These are phyloP conservation scores for Leishmania arabica DNA, from an alignment of 208 protist genomes.

Conservation along the genomic window DNA sequence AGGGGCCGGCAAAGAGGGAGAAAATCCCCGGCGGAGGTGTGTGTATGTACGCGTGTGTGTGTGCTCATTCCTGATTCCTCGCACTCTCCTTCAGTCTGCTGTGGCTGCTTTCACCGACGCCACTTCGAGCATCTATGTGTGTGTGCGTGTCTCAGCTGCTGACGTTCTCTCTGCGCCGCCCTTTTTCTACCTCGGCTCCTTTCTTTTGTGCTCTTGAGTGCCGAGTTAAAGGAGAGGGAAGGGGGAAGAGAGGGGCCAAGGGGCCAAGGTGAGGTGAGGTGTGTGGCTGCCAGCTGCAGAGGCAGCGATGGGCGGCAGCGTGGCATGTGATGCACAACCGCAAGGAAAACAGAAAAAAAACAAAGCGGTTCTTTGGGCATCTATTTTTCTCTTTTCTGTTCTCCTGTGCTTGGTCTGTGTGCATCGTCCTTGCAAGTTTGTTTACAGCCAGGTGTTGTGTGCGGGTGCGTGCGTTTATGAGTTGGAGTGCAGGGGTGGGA, in stretches of 20 bases:
- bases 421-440: neutral
- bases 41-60: neutral
- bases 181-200: neutral
- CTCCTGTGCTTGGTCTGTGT: neutral
- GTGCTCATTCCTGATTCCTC: neutral
- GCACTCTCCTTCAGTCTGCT: neutral
- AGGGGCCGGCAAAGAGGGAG: neutral
- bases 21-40: neutral
- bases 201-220: neutral
- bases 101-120: neutral
- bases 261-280: too few species aligned
- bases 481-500: neutral
- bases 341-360: neutral
- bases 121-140: neutral
- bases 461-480: neutral
- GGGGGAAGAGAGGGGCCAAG: neutral
- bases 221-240: neutral
- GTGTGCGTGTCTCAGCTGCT: neutral
- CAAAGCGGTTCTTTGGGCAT: neutral
- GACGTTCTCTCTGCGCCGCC: neutral
- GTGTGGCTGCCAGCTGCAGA: neutral
- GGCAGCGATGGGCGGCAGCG: neutral
- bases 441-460: neutral
- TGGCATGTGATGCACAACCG: neutral
- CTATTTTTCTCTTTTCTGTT: constrained; percentile 4